phyloP scores from a whole-genome alignment of 805 yeast species.

The Hanseniaspora jakobsenii region DNA sequence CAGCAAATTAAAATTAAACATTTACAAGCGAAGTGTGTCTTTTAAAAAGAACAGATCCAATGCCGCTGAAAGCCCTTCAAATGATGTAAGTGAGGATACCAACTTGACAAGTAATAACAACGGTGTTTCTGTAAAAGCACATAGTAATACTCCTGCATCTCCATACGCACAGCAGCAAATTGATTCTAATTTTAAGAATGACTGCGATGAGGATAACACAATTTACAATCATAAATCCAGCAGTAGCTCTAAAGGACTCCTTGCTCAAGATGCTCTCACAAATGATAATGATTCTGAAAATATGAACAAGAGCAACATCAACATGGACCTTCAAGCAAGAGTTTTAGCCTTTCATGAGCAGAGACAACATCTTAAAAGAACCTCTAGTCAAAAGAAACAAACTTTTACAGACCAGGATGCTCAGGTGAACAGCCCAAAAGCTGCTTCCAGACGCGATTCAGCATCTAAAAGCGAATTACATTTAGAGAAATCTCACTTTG shows the following conservation, averaged over 20 bases:
- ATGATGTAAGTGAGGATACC: too few relatives aligned
- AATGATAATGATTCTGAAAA: neutral
- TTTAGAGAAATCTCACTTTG: neutral
- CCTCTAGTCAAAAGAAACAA: constrained; percentile 21
- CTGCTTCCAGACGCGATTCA: neutral
- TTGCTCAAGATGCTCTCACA: too few relatives aligned
- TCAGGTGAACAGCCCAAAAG: too few relatives aligned
- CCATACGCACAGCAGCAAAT: too few relatives aligned
- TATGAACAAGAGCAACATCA: constrained; percentile 30
- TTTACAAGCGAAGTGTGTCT: constrained; percentile 8
- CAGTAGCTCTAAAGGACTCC: too few relatives aligned
- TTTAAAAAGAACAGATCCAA: constrained; percentile 5
- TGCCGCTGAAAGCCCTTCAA: too few relatives aligned
- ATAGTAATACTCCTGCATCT: too few relatives aligned
- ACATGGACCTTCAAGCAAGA: constrained; percentile 75
- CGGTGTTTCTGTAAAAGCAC: too few relatives aligned
- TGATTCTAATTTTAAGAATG: too few relatives aligned
- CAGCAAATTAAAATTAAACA: constrained; percentile 6
- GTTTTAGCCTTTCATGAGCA: constrained; percentile 78
- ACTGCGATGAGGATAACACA: constrained; percentile 2
- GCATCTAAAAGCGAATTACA: neutral
- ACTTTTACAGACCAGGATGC: too few relatives aligned
- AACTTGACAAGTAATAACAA: too few relatives aligned
- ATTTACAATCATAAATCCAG: too few relatives aligned
- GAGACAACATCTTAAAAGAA: constrained; percentile 34